Conservation (phyloP, 306 rosid species). For the barrel medic (Medicago truncatula) region DNA sequence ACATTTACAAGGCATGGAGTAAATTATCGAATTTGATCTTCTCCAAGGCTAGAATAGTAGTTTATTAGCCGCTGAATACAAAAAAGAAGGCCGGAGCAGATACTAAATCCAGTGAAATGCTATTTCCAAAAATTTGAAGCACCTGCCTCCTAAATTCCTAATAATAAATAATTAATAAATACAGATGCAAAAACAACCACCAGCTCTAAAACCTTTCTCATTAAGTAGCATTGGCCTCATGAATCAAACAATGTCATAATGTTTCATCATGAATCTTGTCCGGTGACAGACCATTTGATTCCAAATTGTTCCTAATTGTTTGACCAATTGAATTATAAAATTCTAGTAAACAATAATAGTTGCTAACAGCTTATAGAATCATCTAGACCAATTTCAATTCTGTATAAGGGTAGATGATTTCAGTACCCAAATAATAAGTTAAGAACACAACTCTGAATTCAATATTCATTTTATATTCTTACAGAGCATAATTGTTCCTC, state of each 20-base stretch:
- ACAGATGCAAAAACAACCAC: constrained; percentile 4
- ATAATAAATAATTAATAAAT: neutral
- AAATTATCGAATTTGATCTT: constrained; percentile 1
- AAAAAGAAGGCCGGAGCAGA: constrained; percentile 16
- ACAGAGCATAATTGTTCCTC: neutral
- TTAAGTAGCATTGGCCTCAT: neutral
- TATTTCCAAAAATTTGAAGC: constrained; percentile 27
- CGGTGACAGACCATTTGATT: neutral
- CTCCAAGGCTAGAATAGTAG: constrained; percentile 27
- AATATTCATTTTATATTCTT: constrained; percentile 15
- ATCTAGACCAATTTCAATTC: constrained; percentile 14
- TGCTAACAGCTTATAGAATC: constrained; percentile 6
- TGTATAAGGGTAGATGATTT: constrained; percentile 20
- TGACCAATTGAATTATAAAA: constrained; percentile 16
- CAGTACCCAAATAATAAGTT: constrained; percentile 13
- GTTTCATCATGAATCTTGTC: constrained; percentile 13
- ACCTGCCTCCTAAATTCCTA: neutral
- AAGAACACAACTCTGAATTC: neutral
- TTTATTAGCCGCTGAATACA: constrained; percentile 18
- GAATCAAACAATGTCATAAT: constrained; percentile 2
- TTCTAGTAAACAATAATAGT: constrained; percentile 23
- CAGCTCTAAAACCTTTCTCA: neutral
- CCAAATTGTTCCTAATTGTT: constrained; percentile 1
- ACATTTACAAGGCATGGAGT: neutral
- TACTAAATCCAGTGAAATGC: constrained; percentile 24